These are phyloP conservation scores for Coemansia sp. DNA, from an alignment of 192 early-diverging fungal species.

Conservation along the genomic window DNA sequence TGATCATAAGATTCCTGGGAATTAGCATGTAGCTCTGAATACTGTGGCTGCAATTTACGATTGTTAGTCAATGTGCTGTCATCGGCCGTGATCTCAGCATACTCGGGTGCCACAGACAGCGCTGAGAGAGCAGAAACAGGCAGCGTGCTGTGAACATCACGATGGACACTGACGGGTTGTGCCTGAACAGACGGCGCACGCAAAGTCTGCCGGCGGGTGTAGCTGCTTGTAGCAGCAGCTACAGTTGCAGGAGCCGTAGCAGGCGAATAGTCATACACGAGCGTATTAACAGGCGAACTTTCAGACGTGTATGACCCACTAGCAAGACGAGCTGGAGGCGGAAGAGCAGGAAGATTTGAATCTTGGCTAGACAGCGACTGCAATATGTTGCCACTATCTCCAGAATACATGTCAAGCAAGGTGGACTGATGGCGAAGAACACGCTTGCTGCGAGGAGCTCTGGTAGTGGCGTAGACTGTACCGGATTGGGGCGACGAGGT, in stretches of 20 bases:
- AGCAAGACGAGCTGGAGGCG: slow-evolving; percentile 39
- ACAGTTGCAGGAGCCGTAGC: slow-evolving; percentile 8
- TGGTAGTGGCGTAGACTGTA: neutral
- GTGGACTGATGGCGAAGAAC: slow-evolving; percentile 43
- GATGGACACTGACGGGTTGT: neutral
- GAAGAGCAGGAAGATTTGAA: slow-evolving; percentile 11
- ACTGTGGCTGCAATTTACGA: slow-evolving; percentile 8
- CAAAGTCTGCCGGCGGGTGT: neutral
- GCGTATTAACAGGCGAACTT: slow-evolving; percentile 40
- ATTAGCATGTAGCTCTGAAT: neutral
- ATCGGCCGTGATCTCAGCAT: neutral
- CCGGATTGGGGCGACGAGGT: neutral
- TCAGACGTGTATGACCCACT: slow-evolving; percentile 30
- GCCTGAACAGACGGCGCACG: slow-evolving; percentile 5
- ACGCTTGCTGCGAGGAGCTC: neutral
- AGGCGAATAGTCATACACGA: slow-evolving; percentile 32
- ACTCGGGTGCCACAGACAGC: slow-evolving; percentile 7
- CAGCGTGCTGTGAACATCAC: slow-evolving; percentile 15
- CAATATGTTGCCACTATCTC: neutral
- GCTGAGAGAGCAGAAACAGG: slow-evolving; percentile 20
- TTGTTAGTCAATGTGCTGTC: slow-evolving; percentile 6
- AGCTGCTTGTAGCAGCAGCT: neutral
- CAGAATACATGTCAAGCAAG: slow-evolving; percentile 17
- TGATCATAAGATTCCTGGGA: neutral
- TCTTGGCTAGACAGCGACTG: neutral